Percentiles rank a stretch among this genome's conserved stretches.
Conservation (phyloP, 164 flowering plant genomes). For the Pachysandra terminalis region DNA sequence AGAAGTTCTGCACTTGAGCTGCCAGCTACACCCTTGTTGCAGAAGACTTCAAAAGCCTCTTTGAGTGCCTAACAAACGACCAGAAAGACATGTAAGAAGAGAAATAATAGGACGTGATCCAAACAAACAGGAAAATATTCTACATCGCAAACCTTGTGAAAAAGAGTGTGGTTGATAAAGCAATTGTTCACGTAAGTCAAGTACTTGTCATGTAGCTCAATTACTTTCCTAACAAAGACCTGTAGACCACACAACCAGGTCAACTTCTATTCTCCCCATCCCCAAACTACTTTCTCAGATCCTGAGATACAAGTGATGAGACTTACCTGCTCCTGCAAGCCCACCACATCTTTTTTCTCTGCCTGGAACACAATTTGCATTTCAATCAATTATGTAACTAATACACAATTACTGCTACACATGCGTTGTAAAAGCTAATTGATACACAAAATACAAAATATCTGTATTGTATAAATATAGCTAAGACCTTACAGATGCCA, state of each 20-base stretch:
- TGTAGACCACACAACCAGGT: constrained; percentile 20
- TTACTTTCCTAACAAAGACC: constrained; percentile 72
- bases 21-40: constrained; percentile 81
- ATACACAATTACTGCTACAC: too few relatives aligned
- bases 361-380: constrained; percentile 32
- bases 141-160: constrained; percentile 60
- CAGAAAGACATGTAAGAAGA: neutral
- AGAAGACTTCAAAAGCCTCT: constrained; percentile 77
- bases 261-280: constrained; percentile 5
- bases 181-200: constrained; percentile 60
- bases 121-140: neutral
- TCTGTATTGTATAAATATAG: too few relatives aligned
- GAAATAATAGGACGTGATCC: neutral
- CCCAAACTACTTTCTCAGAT: neutral
- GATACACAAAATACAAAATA: too few relatives aligned
- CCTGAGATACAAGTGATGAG: neutral
- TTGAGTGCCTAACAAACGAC: constrained; percentile 50
- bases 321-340: constrained; percentile 63
- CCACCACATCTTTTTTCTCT: constrained; percentile 58
- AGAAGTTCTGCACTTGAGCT: constrained; percentile 71
- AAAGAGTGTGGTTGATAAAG: constrained; percentile 63
- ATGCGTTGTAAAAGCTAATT: too few relatives aligned
- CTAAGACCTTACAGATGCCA: too few relatives aligned
- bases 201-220: constrained; percentile 76
- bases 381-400: neutral